phyloP scores from a whole-genome alignment of 1,284 basidiomycete species.

The Ustilago nuda region DNA sequence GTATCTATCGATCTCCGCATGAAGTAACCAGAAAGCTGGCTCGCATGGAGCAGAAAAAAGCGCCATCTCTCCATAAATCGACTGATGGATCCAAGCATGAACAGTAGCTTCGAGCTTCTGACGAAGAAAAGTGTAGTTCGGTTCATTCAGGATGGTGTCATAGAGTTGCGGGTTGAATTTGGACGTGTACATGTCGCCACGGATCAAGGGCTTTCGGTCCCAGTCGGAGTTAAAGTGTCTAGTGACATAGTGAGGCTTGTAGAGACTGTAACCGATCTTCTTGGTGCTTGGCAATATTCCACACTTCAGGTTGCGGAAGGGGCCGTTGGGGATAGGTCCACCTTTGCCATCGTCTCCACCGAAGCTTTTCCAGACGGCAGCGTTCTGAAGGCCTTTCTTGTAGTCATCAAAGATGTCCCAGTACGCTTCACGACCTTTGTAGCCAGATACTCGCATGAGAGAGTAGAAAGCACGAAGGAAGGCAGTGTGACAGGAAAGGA shows the following conservation, averaged over 20 bases:
- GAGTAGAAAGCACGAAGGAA: conserved; percentile 35
- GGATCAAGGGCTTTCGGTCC: conserved; percentile 12
- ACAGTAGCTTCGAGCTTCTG: conserved; percentile 17
- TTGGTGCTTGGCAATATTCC: conserved; percentile 33
- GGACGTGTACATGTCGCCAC: conserved; percentile 44
- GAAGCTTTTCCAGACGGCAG: conserved; percentile 11
- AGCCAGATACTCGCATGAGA: conserved; percentile 32
- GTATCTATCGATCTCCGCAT: conserved; percentile 32
- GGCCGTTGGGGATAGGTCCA: conserved; percentile 34
- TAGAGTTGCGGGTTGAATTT: conserved; percentile 16
- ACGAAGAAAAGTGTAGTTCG: conserved; percentile 18
- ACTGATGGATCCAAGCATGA: conserved; percentile 30
- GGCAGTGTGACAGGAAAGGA: conserved; percentile 35
- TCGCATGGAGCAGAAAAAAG: conserved; percentile 32
- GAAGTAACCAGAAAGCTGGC: conserved; percentile 43
- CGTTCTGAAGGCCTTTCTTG: conserved; percentile 13
- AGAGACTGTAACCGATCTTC: conserved; percentile 16
- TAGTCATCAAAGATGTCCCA: conserved; percentile 38
- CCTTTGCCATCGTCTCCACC: conserved; percentile 22
- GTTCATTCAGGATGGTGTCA: conserved; percentile 1
- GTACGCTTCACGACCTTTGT: conserved; percentile 32
- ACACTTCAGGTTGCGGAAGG: conserved; percentile 10
- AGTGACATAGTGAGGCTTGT: conserved; percentile 38
- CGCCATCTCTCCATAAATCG: conserved; percentile 38
- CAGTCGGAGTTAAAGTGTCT: conserved; percentile 41